Evolutionary conservation across 768 basidiomycete species (phyloP), one percentile per base, ranked within the genome.

Genomic region (Lentinula raphanica): DNA sequence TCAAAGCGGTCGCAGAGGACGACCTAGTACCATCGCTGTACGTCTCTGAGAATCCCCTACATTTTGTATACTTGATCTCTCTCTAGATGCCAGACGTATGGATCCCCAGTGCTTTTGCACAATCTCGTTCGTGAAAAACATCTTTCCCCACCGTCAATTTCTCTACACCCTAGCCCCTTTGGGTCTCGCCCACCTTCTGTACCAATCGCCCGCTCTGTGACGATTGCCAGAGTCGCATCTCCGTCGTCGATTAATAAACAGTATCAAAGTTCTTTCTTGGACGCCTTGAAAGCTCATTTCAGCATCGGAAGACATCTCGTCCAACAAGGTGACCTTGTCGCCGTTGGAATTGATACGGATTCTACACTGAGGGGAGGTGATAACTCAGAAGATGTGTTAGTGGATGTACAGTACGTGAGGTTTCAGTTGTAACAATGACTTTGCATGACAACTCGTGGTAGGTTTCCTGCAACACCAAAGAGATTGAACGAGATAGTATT

Each of bases 181-280:
- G 86, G 86, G 13, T 76, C 80, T 9, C 71, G 74, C 5, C 71
- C 74, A 55, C 86, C 86, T 28, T 70, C 77, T 7, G 74, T 94
- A 28, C 92, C 93, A 2, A 81, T 71, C 19, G 94, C 93, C 6
- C 75, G 73, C 54, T 74, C 81, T 1, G 72, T 95, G 21, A 90
- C 88, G 1, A 75, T 97, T 53, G 88, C 92, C 1, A 83, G 91
- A n/a, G 76, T 97, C 6, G 84, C 89, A 0, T 90, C 92, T 0
- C 86, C 90, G 1, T 71, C 85, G 56, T 84, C 90, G 1, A 83
- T 78, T 12, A 81, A 84, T 67, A 82, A 84, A 42, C 67, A 71
- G 31, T 87, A 88, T 65, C 88, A 93, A 65, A 65, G 76, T 0
- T 65, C 82, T 5, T 85, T 88, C 64, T 66, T 92, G 23, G 72